Evolutionary conservation across 257 asterid species (phyloP), one percentile per base, ranked within the genome.

Genomic region (Fraxinus excelsior): DNA sequence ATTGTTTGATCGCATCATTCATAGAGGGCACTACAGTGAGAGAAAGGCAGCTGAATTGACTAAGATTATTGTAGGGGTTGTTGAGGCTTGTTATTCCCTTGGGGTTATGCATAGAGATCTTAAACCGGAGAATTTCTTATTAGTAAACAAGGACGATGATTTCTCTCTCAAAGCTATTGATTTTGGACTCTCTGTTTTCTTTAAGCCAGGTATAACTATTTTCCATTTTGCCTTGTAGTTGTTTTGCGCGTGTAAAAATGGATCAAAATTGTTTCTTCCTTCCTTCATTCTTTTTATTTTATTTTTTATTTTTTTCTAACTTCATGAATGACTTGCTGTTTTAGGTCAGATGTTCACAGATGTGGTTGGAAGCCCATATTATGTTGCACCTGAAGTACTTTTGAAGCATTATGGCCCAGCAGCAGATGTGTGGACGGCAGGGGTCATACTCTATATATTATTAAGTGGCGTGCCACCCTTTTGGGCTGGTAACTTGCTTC

Each of bases 371-470:
- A 94, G 98, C 87, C 98, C 98, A 29, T 94, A 94, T 76, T 94
- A 94, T 74, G 97, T 94, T 16, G 98, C 98, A 56, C 98, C 98
- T 44, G 98, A 94, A 91, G 97, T 94, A 70, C 96, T 94, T 62
- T 62, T 84, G 89, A 92, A 92, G 91, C 88, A 82, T 80, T 94
- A 92, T 86, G 98, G 97, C 53, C 98, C 97, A 29, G 94, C 86
- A 84, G 97, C 97, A 77, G 98, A 94, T 75, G 97, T 92, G 32
- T 94, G 98, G 98, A 94, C 97, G 34, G 97, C 97, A 26, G 97
- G 97, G 37, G 97, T 94, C 78, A 94, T 94, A 74, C 88, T 94
- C 60, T 94, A 94, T 77, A 94, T 94, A 76, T 85, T 94, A 80
- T 86, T 93, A 34, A 92, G 97, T 77, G 98, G 98, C 66, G 98